Evolutionary conservation across 83 land plant genomes (phyloP).

Genomic region (Larix sibirica): DNA sequence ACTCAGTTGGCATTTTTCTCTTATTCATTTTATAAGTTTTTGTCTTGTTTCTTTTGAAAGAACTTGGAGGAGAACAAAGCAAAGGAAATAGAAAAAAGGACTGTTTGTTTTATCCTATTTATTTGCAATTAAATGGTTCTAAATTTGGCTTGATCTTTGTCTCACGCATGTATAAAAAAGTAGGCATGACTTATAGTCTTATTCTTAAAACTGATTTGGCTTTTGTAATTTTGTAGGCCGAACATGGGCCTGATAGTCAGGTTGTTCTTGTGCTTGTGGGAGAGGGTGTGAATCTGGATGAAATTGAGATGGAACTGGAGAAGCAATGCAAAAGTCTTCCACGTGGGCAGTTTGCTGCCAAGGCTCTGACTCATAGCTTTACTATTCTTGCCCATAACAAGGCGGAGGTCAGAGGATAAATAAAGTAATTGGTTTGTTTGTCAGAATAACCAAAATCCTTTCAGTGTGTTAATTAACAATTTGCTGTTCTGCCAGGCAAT

Average conservation of each 20-base stretch:
- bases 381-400: slow-evolving; percentile 75
- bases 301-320: slow-evolving; percentile 73
- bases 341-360: slow-evolving; percentile 84
- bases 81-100: background rate
- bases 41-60: background rate
- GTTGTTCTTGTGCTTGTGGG: slow-evolving; percentile 97
- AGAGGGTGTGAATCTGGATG: slow-evolving; percentile 65
- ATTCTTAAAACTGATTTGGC: slow-evolving; percentile 1
- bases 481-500: slow-evolving; percentile 66
- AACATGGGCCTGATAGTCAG: slow-evolving; percentile 99
- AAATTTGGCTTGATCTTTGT: background rate
- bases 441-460: background rate
- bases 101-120: background rate
- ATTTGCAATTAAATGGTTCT: background rate
- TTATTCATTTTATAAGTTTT: background rate
- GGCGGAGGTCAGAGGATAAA: slow-evolving; percentile 65
- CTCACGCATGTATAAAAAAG: background rate
- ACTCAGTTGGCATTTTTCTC: background rate
- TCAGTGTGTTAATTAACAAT: background rate
- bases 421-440: background rate
- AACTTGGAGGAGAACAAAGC: background rate
- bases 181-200: slow-evolving; percentile 1
- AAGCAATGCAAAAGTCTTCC: slow-evolving; percentile 87
- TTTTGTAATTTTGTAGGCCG: slow-evolving; percentile 63
- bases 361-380: slow-evolving; percentile 95